Evolutionary conservation across 768 basidiomycete genomes (phyloP), one percentile per base, ranked within the genome.

Genomic region (Cytidiella melzeri): DNA sequence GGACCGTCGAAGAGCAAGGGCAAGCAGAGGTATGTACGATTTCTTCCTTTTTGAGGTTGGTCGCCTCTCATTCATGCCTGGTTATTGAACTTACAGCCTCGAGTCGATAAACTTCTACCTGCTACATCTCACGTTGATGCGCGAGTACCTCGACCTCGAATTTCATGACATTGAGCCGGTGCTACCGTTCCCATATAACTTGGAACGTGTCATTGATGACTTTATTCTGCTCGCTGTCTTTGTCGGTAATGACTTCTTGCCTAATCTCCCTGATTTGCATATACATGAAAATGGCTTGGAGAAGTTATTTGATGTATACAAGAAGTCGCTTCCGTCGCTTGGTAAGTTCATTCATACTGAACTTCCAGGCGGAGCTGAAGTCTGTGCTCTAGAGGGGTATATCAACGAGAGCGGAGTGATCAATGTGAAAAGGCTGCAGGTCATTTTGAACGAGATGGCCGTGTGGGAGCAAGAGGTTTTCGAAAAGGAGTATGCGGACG

Each of bases 251-350:
- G 95, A 97, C 69, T 98, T 98, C 69, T 67, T 98, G 55, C 96
- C 95, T 6, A 90, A 98, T 69, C 67, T 99, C 50, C 96, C 96
- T 4, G 93, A 96, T 65, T 67, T 99, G 23, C 96, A 98, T 64
- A 98, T 99, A 64, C 92, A 98, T 60, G 92, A 96, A 68, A 96
- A 97, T 62, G 96, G 92, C 13, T 64, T 99, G 56, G 93, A 98
- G 69, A 79, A 75, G 57, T 70, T 99, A 50, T 98, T 96, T 65
- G 90, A 92, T 9, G 89, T 97, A 48, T 99, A 99, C 69, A 97
- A 97, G 76, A 84, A 82, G 63, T 80, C 92, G 25, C 65, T 98
- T 20, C 93, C 94, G 19, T 79, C 81, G 41, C 67, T 84, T 60
- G 83, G 80, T 81, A 53, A 45, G 11, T 36, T 11, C n/a, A 27